phyloP scores from a whole-genome alignment of 176 grass and related monocot species.

The Miscanthus lutarioriparius region DNA sequence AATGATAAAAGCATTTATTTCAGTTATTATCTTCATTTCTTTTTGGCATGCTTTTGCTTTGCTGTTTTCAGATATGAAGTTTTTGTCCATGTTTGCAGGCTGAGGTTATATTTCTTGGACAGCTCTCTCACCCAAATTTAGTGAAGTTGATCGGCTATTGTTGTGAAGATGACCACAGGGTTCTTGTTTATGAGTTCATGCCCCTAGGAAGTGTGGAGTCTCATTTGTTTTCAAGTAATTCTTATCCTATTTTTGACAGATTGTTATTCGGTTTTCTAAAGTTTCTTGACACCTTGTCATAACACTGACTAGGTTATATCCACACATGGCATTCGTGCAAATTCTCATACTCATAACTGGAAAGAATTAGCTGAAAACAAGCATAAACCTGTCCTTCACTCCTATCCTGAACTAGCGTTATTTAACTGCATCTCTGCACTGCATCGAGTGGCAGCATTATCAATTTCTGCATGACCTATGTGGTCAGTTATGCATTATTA shows the following conservation, averaged over 20 bases:
- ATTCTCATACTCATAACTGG: not conserved
- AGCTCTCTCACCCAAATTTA: slow-evolving; percentile 87
- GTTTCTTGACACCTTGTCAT: not conserved
- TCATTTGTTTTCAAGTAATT: slow-evolving; percentile 72
- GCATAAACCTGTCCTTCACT: not conserved
- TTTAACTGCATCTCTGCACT: not conserved
- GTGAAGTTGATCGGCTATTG: slow-evolving; percentile 81
- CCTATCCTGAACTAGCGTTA: not conserved
- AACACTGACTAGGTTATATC: not conserved
- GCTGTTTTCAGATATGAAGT: not conserved
- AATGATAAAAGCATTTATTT: not conserved
- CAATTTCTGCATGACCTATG: not conserved
- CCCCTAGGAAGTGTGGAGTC: slow-evolving; percentile 73
- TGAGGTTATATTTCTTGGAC: slow-evolving; percentile 84
- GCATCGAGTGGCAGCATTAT: not conserved
- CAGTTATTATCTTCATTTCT: not conserved
- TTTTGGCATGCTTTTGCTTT: not conserved
- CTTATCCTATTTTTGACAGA: not conserved
- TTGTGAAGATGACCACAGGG: slow-evolving; percentile 66
- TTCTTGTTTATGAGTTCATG: slow-evolving; percentile 86
- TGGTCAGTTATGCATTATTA: not conserved
- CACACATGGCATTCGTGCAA: not conserved
- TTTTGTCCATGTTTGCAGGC: slow-evolving; percentile 43
- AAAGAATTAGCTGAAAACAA: not conserved
- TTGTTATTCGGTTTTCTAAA: slow-evolving; percentile 7